Evolutionary conservation across 495 filamentous ascomycete species (phyloP).

Genomic region (Cercophora samala): DNA sequence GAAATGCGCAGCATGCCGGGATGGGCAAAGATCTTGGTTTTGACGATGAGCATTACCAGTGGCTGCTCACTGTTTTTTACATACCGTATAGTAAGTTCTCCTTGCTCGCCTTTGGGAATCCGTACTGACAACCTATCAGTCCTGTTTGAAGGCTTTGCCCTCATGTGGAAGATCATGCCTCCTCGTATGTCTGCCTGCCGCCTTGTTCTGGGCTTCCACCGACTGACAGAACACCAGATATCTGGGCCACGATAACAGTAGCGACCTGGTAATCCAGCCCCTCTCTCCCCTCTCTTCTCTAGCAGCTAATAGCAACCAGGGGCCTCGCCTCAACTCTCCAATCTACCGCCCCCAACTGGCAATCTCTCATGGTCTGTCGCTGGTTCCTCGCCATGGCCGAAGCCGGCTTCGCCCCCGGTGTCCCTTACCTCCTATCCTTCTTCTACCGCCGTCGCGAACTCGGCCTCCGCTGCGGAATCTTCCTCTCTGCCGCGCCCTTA

Average conservation of each 20-base stretch:
- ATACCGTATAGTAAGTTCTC: conserved; percentile 50
- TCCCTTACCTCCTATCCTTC: conserved; percentile 74
- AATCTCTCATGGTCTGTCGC: conserved; percentile 62
- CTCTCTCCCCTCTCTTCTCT: neutral
- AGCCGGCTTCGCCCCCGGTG: conserved; percentile 65
- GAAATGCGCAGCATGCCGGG: conserved; percentile 61
- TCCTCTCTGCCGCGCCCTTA: conserved; percentile 72
- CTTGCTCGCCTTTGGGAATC: neutral
- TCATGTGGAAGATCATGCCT: conserved; percentile 70
- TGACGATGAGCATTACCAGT: conserved; percentile 46
- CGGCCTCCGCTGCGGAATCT: conserved; percentile 72
- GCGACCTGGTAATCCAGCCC: conserved; percentile 23
- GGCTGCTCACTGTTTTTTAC: conserved; percentile 80
- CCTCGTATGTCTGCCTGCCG: conserved; percentile 34
- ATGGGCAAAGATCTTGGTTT: conserved; percentile 44
- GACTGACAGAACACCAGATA: conserved; percentile 34
- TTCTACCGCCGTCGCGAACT: conserved; percentile 80
- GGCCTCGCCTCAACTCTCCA: conserved; percentile 59
- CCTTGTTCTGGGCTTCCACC: conserved; percentile 8
- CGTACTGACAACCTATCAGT: conserved; percentile 28
- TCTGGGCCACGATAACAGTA: conserved; percentile 35
- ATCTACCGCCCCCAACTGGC: conserved; percentile 59
- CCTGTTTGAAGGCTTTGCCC: conserved; percentile 63
- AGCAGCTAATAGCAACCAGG: conserved; percentile 34
- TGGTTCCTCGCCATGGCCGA: conserved; percentile 68